A percentile compares a stretch with the other conserved stretches of the same genome.
phyloP scores from a whole-genome alignment of 129 eudicot genomes.

The Glebionis coronaria region DNA sequence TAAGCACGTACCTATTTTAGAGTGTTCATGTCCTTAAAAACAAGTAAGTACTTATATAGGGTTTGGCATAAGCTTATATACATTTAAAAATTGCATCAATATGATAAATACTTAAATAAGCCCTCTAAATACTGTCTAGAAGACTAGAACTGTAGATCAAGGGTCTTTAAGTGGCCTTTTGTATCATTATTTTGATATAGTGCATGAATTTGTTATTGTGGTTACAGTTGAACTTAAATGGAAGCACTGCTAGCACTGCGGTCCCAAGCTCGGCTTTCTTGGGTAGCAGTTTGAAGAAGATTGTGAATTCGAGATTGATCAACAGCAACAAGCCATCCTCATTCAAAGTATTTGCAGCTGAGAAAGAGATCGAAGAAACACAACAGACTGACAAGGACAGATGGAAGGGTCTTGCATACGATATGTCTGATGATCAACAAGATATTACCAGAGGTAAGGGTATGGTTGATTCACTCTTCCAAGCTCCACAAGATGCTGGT shows the following conservation, averaged over 20 bases:
- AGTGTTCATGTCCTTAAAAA: no score
- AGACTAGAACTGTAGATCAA: not conserved
- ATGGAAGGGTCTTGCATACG: constrained; percentile 73
- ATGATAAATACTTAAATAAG: no score
- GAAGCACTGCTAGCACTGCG: constrained; percentile 38
- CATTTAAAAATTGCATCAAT: no score
- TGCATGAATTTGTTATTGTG: constrained; percentile 2
- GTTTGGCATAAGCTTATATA: no score
- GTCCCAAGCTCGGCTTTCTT: constrained; percentile 70
- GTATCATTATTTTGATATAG: not conserved
- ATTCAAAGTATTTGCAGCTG: constrained; percentile 51
- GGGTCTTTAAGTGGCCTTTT: not conserved
- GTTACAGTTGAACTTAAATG: constrained; percentile 67
- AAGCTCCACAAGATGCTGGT: constrained; percentile 76
- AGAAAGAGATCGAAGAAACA: constrained; percentile 47
- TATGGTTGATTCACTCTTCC: constrained; percentile 82
- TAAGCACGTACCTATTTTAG: no score
- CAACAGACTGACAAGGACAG: constrained; percentile 64
- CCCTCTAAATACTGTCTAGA: no score
- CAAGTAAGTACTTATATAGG: no score
- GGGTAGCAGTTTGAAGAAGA: constrained; percentile 69
- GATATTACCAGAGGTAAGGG: constrained; percentile 96
- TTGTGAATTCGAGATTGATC: constrained; percentile 33
- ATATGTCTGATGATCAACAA: constrained; percentile 88
- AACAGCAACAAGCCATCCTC: constrained; percentile 30